A percentile compares a stretch with the other conserved stretches of the same genome.
Conservation (phyloP, 164 flowering plant species). For the Vitis labrusca region DNA sequence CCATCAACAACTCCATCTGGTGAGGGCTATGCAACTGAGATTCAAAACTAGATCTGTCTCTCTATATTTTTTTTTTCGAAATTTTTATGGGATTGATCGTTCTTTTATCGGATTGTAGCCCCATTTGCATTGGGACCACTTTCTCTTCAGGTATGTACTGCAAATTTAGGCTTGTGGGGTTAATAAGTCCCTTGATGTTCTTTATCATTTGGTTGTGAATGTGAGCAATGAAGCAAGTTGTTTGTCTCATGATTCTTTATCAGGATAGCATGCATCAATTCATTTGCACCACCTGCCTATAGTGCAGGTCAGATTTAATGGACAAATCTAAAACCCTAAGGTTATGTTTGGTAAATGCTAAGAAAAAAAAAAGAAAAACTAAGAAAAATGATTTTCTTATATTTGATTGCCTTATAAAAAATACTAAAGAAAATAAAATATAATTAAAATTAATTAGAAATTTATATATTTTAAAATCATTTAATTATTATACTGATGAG, state of each 20-base stretch:
- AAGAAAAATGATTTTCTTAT: too few relatives aligned
- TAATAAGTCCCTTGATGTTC: not conserved
- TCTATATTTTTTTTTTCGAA: not conserved
- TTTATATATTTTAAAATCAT: too few relatives aligned
- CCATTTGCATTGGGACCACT: not conserved
- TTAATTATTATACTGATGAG: too few relatives aligned
- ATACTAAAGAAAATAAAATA: too few relatives aligned
- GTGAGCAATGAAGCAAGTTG: not conserved
- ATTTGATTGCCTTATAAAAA: too few relatives aligned
- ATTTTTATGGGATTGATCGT: not conserved
- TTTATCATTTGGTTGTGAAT: not conserved
- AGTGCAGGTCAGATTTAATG: too few relatives aligned
- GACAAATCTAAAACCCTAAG: too few relatives aligned
- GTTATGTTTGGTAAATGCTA: too few relatives aligned
- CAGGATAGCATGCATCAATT: not conserved
- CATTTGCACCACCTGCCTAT: too few relatives aligned
- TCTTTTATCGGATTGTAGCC: not conserved
- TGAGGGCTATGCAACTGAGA: slow-evolving; percentile 21
- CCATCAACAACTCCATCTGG: slow-evolving; percentile 14
- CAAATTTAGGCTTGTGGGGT: not conserved
- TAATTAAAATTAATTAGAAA: too few relatives aligned
- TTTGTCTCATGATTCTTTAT: not conserved
- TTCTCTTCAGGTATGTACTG: not conserved
- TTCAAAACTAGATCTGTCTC: slow-evolving; percentile 4
- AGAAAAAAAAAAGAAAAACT: too few relatives aligned